phyloP scores from a whole-genome alignment of 1,284 basidiomycete genomes.

The Rhodotorula sp. region DNA sequence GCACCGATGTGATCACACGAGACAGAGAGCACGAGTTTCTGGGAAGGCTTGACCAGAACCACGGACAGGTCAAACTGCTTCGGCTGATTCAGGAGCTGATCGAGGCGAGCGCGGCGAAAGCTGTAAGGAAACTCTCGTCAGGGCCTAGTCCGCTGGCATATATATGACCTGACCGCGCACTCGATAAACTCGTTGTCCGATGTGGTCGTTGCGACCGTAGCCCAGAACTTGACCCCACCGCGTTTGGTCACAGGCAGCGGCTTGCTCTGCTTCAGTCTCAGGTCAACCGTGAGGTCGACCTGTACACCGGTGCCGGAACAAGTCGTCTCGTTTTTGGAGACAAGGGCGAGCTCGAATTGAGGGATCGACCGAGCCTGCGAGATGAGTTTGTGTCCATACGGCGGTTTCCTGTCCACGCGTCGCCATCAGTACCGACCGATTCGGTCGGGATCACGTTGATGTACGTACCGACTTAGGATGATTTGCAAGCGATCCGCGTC shows the following conservation, averaged over 20 bases:
- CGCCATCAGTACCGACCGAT: not conserved
- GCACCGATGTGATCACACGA: slow-evolving; percentile 31
- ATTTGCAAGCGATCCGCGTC: slow-evolving; percentile 27
- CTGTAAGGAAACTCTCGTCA: slow-evolving; percentile 3
- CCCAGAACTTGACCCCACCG: slow-evolving; percentile 22
- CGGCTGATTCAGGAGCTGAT: slow-evolving; percentile 17
- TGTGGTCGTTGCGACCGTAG: slow-evolving; percentile 23
- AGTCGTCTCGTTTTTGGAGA: slow-evolving; percentile 8
- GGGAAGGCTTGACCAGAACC: slow-evolving; percentile 43
- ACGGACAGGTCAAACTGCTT: slow-evolving; percentile 42
- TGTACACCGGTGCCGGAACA: slow-evolving; percentile 27
- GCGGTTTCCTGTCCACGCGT: slow-evolving; percentile 23
- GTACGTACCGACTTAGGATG: slow-evolving; percentile 26
- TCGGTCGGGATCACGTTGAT: not conserved
- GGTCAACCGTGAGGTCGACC: slow-evolving; percentile 19
- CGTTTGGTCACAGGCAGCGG: slow-evolving; percentile 22
- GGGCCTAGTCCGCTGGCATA: not conserved
- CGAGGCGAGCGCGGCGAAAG: slow-evolving; percentile 32
- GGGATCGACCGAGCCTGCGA: slow-evolving; percentile 35
- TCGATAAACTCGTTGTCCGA: slow-evolving; percentile 33
- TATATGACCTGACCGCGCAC: not conserved
- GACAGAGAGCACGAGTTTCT: slow-evolving; percentile 40
- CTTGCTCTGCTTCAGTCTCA: slow-evolving; percentile 32
- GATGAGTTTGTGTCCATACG: slow-evolving; percentile 32
- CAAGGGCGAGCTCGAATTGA: slow-evolving; percentile 23